Conservation (phyloP, 805 yeast genomes). For the Komagataella populi region DNA sequence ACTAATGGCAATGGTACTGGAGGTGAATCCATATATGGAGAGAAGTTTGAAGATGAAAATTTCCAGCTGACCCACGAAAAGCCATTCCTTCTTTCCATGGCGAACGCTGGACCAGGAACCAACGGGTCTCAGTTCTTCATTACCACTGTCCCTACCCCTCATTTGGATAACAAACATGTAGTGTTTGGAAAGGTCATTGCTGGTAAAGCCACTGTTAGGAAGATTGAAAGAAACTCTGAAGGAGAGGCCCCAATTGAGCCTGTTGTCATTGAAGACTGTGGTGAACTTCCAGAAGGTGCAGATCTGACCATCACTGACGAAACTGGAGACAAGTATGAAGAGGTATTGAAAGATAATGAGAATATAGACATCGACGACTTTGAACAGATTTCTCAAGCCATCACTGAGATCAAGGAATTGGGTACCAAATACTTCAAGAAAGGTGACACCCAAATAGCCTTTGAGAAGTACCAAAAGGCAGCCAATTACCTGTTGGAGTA, state of each 20-base stretch:
- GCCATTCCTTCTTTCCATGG: slow-evolving; percentile 91
- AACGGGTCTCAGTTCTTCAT: slow-evolving; percentile 94
- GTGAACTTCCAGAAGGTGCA: slow-evolving; percentile 53
- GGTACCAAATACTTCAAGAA: slow-evolving; percentile 69
- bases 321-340: slow-evolving; percentile 77
- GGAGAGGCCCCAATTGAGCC: slow-evolving; percentile 61
- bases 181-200: slow-evolving; percentile 83
- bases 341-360: slow-evolving; percentile 60
- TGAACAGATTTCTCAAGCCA: slow-evolving; percentile 56
- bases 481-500: slow-evolving; percentile 54
- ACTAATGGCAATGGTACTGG: slow-evolving; percentile 64
- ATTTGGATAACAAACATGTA: slow-evolving; percentile 89
- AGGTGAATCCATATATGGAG: slow-evolving; percentile 75
- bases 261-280: slow-evolving; percentile 67
- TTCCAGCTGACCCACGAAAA: slow-evolving; percentile 62
- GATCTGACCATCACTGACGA: slow-evolving; percentile 48
- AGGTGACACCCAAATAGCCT: slow-evolving; percentile 42
- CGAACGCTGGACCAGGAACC: slow-evolving; percentile 91
- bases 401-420: slow-evolving; percentile 51
- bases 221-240: slow-evolving; percentile 60
- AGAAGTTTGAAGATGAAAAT: slow-evolving; percentile 83
- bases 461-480: slow-evolving; percentile 63
- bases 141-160: slow-evolving; percentile 89
- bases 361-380: slow-evolving; percentile 44
- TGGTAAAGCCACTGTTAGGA: slow-evolving; percentile 73